These are phyloP conservation scores for Xylariaceae sp. DNA, from an alignment of 2,329 filamentous ascomycete species.

Conservation along the genomic window DNA sequence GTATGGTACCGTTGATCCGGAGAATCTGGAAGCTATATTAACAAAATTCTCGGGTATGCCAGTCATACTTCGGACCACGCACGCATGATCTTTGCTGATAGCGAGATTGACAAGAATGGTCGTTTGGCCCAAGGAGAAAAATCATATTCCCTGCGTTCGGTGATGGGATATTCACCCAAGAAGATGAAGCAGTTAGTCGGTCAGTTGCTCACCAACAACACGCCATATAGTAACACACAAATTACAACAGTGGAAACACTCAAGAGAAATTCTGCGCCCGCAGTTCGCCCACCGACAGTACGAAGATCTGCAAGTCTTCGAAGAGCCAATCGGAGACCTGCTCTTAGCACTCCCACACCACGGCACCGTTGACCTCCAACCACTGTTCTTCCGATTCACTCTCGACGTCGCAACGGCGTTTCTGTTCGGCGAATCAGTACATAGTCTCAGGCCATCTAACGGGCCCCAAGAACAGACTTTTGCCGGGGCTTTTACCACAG, in stretches of 20 bases:
- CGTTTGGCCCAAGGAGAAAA: constrained; percentile 22
- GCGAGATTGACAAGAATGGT: constrained; percentile 20
- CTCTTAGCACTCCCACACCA: constrained; percentile 16
- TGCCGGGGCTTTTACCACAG: constrained; percentile 22
- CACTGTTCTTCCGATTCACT: constrained; percentile 26
- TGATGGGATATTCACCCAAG: constrained; percentile 36
- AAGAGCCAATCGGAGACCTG: constrained; percentile 21
- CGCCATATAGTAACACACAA: not conserved
- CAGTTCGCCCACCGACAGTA: constrained; percentile 29
- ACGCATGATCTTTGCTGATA: constrained; percentile 1
- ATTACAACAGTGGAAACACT: constrained; percentile 31
- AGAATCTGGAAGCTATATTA: constrained; percentile 22
- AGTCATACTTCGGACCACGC: not conserved
- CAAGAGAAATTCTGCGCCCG: constrained; percentile 33
- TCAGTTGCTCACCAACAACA: not conserved
- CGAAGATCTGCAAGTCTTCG: constrained; percentile 21
- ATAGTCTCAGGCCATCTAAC: constrained; percentile 17
- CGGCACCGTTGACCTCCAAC: constrained; percentile 23
- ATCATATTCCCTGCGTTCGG: constrained; percentile 34
- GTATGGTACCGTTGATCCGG: constrained; percentile 23
- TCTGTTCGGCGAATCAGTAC: constrained; percentile 25
- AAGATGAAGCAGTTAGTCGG: constrained; percentile 24
- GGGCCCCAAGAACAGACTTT: constrained; percentile 14
- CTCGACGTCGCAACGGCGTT: constrained; percentile 29
- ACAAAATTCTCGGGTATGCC: constrained; percentile 21